Evolutionary conservation across 2,329 filamentous ascomycete species (phyloP), one percentile per base, ranked within the genome.

Genomic region (Pseudogymnoascus sp.): DNA sequence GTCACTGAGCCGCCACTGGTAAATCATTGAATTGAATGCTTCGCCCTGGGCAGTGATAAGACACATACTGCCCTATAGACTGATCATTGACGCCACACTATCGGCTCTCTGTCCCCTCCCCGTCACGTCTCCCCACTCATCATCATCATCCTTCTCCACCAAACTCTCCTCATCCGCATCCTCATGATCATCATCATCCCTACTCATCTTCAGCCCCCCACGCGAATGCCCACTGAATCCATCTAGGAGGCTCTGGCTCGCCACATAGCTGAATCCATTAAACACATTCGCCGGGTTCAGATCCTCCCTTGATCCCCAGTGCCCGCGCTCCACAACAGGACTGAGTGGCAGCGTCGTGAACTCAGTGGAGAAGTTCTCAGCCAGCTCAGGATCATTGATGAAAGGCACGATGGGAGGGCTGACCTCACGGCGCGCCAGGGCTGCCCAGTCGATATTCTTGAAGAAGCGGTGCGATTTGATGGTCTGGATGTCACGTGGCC

Each of bases 401-500:
- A 97, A 81, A 14, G 94, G 94, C 72, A 89, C 85, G 69, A 99
- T 97, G 0, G 94, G 94, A 0, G 94, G 90, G 69, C 90, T 88
- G 55, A 96, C 69, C 75, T 97, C 91, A 37, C 93, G 84, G 29
- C 84, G 85, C 65, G 89, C 91, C 12, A 99, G 83, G 69, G 87
- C 88, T 76, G 86, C 88, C 94, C 94, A 99, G 77, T 99, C 88
- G 71, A 99, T 95, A 78, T 91, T 94, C 72, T 90, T 86, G 83
- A 99, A 99, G 81, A 99, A 99, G 8, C 94, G 86, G 73, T 99
- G 94, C 66, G 87, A 87, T 81, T 96, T 96, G 77, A 99, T 89
- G 0, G 82, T 87, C 62, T 84, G 80, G 59, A 99, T 78, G 68
- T 99, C 94, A 76, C 92, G 93, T 45, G 90, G 88, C 73, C 89